phyloP scores from a whole-genome alignment of 2,329 filamentous ascomycete species.

The Alternaria conjuncta region DNA sequence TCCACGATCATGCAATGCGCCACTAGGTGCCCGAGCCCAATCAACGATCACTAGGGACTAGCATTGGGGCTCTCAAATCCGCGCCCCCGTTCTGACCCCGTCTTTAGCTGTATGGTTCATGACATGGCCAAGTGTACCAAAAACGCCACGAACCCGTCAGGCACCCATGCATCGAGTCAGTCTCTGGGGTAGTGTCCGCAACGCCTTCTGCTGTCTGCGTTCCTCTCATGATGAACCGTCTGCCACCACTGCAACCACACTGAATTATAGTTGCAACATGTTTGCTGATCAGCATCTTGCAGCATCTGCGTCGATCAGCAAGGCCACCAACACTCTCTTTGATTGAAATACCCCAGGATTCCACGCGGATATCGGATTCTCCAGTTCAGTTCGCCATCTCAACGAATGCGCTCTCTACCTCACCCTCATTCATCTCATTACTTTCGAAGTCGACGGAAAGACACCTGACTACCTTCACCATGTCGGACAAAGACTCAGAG shows the following conservation, averaged over 20 bases:
- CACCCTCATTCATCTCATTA: neutral
- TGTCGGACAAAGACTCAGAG: neutral
- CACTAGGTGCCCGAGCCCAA: neutral
- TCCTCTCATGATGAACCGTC: neutral
- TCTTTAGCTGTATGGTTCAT: neutral
- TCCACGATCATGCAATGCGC: neutral
- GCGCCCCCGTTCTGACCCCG: neutral
- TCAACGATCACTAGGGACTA: neutral
- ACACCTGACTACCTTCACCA: neutral
- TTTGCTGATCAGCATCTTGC: neutral
- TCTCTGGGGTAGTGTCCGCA: neutral
- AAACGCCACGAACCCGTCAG: neutral
- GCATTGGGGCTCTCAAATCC: neutral
- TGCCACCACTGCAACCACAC: neutral
- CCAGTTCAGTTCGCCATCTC: neutral
- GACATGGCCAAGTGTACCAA: neutral
- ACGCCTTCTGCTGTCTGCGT: neutral
- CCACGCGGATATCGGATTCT: neutral
- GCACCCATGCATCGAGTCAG: neutral
- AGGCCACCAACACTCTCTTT: neutral
- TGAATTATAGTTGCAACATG: neutral
- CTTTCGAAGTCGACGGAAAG: neutral
- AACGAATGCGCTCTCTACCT: neutral
- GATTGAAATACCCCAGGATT: neutral
- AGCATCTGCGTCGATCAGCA: neutral